Evolutionary conservation across 2,329 filamentous ascomycete species (phyloP).

Genomic region (Diaporthe longicolla): DNA sequence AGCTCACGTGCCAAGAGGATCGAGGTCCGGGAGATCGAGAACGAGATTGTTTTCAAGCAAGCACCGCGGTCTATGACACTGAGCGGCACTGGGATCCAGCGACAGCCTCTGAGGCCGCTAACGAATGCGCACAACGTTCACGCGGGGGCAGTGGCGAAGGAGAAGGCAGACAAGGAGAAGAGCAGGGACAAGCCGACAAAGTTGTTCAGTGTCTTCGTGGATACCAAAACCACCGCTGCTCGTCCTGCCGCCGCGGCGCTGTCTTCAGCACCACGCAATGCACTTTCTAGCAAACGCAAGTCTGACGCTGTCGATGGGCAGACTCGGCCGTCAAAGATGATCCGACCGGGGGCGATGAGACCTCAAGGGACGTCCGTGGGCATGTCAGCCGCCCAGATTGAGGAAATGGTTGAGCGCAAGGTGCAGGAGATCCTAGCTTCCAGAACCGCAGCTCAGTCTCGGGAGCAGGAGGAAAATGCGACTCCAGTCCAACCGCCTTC

Average conservation of each 20-base stretch:
- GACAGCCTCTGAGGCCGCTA: slow-evolving; percentile 86
- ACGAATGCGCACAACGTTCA: slow-evolving; percentile 82
- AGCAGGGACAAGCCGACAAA: slow-evolving; percentile 81
- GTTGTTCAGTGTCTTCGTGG: slow-evolving; percentile 88
- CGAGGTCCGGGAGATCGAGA: slow-evolving; percentile 94
- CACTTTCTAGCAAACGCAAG: slow-evolving; percentile 49
- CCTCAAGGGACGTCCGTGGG: slow-evolving; percentile 52
- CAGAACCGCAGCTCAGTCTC: slow-evolving; percentile 69
- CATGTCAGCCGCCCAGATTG: slow-evolving; percentile 82
- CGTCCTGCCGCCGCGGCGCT: slow-evolving; percentile 50
- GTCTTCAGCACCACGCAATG: slow-evolving; percentile 22
- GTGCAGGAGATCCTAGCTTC: slow-evolving; percentile 90
- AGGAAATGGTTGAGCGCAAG: slow-evolving; percentile 92
- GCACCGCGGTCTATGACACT: slow-evolving; percentile 69
- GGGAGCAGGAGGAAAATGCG: slow-evolving; percentile 53
- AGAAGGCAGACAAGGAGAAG: slow-evolving; percentile 62
- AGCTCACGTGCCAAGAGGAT: slow-evolving; percentile 97
- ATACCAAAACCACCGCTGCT: slow-evolving; percentile 69
- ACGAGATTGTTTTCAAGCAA: slow-evolving; percentile 90
- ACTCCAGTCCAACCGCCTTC: slow-evolving; percentile 23
- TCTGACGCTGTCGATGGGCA: slow-evolving; percentile 56
- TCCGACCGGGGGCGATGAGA: slow-evolving; percentile 52
- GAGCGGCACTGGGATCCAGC: slow-evolving; percentile 60
- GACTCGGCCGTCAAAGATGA: slow-evolving; percentile 64
- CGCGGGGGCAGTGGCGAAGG: slow-evolving; percentile 65